Conservation (phyloP, 768 basidiomycete species). For the Macrocybe gigantea region DNA sequence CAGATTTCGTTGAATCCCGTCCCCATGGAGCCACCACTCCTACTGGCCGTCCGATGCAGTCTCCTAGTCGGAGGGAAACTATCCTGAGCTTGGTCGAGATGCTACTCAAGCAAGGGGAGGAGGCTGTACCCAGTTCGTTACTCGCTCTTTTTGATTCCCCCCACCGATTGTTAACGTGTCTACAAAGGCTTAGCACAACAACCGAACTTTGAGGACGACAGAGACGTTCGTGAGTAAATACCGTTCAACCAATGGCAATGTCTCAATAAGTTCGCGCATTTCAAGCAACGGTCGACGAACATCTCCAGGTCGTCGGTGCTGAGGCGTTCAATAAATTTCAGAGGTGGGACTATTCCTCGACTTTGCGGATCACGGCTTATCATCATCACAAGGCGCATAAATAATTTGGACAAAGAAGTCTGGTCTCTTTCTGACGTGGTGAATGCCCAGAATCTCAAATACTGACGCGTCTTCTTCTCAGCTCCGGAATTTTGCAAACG, state of each 20-base stretch:
- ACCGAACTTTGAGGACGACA: constrained; percentile 56
- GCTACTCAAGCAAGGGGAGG: constrained; percentile 33
- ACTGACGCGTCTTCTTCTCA: constrained; percentile 17
- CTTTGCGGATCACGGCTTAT: background rate
- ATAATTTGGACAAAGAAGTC: constrained; percentile 63
- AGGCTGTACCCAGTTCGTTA: constrained; percentile 23
- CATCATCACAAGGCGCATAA: constrained; percentile 37
- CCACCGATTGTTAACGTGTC: background rate
- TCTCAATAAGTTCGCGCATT: background rate
- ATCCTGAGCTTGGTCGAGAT: constrained; percentile 48
- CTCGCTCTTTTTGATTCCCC: background rate
- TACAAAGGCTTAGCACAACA: constrained; percentile 28
- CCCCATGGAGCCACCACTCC: constrained; percentile 16
- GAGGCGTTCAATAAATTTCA: constrained; percentile 61
- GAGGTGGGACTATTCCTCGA: constrained; percentile 30
- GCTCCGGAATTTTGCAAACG: constrained; percentile 74
- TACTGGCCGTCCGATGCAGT: constrained; percentile 22
- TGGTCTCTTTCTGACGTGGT: background rate
- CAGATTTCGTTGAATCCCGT: constrained; percentile 12
- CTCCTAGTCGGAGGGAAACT: constrained; percentile 33
- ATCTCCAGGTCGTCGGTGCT: constrained; percentile 61
- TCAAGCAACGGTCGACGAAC: constrained; percentile 61
- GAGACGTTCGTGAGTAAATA: constrained; percentile 54
- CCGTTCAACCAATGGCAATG: background rate
- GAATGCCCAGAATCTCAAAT: constrained; percentile 1